phyloP scores from a whole-genome alignment of 2,329 filamentous ascomycete genomes.

The Fusarium sp. region DNA sequence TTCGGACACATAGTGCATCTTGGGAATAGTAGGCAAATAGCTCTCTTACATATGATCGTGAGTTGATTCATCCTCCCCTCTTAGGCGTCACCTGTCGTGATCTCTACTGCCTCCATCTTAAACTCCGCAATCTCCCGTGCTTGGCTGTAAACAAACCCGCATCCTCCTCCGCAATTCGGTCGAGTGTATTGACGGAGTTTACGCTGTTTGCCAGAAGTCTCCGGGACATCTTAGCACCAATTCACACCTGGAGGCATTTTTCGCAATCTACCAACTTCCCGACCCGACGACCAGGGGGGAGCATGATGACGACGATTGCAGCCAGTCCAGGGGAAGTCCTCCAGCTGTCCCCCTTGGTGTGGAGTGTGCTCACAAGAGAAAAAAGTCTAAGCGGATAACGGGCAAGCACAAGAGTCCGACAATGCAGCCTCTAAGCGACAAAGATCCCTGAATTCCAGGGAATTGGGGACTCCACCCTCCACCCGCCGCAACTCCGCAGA shows the following conservation, averaged over 20 bases:
- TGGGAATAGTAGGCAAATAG: neutral
- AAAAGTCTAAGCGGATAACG: conserved; percentile 34
- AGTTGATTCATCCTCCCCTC: neutral
- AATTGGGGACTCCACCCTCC: conserved; percentile 26
- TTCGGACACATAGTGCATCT: neutral
- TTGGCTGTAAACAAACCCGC: neutral
- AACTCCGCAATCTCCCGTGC: conserved; percentile 7
- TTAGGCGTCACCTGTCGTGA: neutral
- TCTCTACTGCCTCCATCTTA: neutral
- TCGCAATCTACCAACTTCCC: conserved; percentile 39
- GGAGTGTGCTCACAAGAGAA: neutral
- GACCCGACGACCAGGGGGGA: conserved; percentile 25
- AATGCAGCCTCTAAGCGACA: conserved; percentile 27
- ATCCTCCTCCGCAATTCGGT: neutral
- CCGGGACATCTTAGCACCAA: neutral
- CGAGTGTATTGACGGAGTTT: neutral
- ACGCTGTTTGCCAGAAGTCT: neutral
- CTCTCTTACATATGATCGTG: neutral
- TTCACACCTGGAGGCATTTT: neutral
- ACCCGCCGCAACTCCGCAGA: conserved; percentile 19
- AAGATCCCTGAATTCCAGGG: conserved; percentile 17
- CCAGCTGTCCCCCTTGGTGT: neutral
- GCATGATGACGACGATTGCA: conserved; percentile 4
- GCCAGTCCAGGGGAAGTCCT: neutral
- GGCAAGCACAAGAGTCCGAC: conserved; percentile 25